These are phyloP conservation scores for Nothopassalora personata DNA, from an alignment of 2,329 filamentous ascomycete genomes.

Conservation along the genomic window DNA sequence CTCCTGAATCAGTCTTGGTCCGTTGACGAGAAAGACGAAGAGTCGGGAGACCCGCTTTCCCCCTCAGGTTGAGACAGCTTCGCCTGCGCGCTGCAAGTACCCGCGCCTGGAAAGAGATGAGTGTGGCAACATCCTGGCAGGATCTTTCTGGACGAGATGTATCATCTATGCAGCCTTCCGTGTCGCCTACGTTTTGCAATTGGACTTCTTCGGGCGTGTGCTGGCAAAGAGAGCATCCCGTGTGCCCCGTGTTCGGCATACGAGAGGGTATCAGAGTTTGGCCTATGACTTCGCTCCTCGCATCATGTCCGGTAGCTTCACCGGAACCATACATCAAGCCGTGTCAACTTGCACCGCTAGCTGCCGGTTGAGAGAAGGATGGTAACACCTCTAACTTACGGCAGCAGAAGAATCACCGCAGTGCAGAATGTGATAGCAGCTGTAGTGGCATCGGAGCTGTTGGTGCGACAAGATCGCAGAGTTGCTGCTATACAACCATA, in stretches of 20 bases:
- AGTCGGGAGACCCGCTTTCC: not conserved
- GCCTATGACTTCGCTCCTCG: not conserved
- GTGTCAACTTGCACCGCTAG: not conserved
- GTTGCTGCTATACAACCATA: not conserved
- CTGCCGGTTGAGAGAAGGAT: not conserved
- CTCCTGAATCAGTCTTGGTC: not conserved
- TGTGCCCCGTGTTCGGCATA: not conserved
- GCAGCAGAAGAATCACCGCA: not conserved
- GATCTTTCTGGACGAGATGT: not conserved
- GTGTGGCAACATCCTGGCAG: not conserved
- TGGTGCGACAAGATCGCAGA: not conserved
- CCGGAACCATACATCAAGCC: not conserved
- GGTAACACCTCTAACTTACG: not conserved
- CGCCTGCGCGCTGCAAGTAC: conserved; percentile 1
- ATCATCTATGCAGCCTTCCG: conserved; percentile 1
- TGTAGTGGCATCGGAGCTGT: not conserved
- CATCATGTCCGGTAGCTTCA: not conserved
- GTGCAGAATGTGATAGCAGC: not conserved
- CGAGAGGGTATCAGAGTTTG: not conserved
- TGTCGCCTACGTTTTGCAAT: not conserved
- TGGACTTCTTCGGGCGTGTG: not conserved
- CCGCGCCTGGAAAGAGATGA: conserved; percentile 1
- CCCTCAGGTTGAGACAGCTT: not conserved
- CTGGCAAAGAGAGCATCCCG: not conserved
- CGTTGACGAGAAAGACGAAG: not conserved